Conservation (phyloP, 139 green algal genomes). For the Volvox reticuliferus region DNA sequence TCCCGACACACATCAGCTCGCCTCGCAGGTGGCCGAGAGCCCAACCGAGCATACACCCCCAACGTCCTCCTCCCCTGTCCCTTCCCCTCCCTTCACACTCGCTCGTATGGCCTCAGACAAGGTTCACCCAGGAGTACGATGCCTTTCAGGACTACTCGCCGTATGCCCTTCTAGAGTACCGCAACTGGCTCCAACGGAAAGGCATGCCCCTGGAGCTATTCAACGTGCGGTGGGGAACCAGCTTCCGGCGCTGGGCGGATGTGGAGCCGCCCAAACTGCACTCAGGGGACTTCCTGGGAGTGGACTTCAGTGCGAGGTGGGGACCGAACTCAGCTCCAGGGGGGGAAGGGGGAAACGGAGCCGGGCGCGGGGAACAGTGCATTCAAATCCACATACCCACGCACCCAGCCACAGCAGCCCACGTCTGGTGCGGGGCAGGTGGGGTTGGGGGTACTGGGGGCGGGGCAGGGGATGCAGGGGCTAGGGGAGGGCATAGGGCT, state of each 20-base stretch:
- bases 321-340: not conserved
- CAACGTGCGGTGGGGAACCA: constrained; percentile 14
- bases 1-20: too few relatives aligned
- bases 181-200: not conserved
- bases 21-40: too few relatives aligned
- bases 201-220: not conserved
- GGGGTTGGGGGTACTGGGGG: too few relatives aligned
- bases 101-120: not conserved
- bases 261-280: constrained; percentile 11
- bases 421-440: too few relatives aligned
- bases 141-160: constrained; percentile 33
- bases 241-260: not conserved
- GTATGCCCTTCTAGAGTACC: not conserved
- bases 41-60: too few relatives aligned
- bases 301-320: constrained; percentile 7
- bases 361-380: not conserved
- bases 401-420: too few relatives aligned
- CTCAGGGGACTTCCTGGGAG: not conserved
- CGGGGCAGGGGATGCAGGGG: too few relatives aligned
- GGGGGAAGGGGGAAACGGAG: not conserved
- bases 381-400: not conserved
- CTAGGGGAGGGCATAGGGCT: too few relatives aligned
- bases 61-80: too few relatives aligned
- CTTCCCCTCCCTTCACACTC: too few relatives aligned
- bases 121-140: constrained; percentile 44